Conservation (phyloP, 176 grass and related monocot species). For the bread wheat (Triticum aestivum) region IWGSC_CS_RefSeq_v2.1 NC_057798.1:105930111-105930610, state of each 20-base stretch:
- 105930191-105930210: constrained; percentile 74
- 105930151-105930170: neutral
- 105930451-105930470: too few relatives aligned
- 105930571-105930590: neutral
- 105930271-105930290: neutral
- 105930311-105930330: too few relatives aligned
- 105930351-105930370: too few relatives aligned
- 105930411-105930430: too few relatives aligned
- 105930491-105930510: neutral
- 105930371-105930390: too few relatives aligned
- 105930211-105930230: constrained; percentile 76
- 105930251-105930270: constrained; percentile 35
- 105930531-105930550: neutral
- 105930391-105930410: too few relatives aligned
- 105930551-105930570: neutral
- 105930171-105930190: constrained; percentile 63
- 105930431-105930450: too few relatives aligned
- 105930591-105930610: neutral
- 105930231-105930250: constrained; percentile 68
- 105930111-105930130: neutral
- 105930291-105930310: too few relatives aligned
- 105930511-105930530: neutral
- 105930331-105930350: too few relatives aligned
- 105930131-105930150: neutral
- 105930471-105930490: neutral